phyloP scores from a whole-genome alignment of 2,329 filamentous ascomycete genomes.

The Colletotrichum sp. region DNA sequence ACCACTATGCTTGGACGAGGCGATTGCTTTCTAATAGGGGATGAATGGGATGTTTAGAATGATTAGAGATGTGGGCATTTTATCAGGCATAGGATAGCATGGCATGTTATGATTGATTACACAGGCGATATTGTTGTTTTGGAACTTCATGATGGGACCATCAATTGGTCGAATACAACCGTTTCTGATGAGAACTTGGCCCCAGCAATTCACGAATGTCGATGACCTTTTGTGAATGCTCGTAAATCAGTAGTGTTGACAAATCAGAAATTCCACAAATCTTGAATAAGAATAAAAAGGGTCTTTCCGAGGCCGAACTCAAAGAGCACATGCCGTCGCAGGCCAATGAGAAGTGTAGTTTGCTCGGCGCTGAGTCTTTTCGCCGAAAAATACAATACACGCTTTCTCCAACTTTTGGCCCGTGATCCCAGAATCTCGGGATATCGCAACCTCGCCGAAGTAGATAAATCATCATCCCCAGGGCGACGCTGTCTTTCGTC shows the following conservation, averaged over 20 bases:
- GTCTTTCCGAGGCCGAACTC: conserved; percentile 6
- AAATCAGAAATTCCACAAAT: conserved; percentile 28
- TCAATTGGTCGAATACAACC: not conserved
- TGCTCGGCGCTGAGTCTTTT: not conserved
- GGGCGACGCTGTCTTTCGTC: not conserved
- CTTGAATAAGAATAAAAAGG: conserved; percentile 34
- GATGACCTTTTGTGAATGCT: conserved; percentile 24
- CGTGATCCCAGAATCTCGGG: not conserved
- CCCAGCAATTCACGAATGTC: not conserved
- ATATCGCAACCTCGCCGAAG: not conserved
- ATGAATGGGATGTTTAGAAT: not conserved
- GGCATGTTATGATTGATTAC: not conserved
- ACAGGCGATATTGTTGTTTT: conserved; percentile 5
- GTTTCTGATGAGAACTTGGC: not conserved
- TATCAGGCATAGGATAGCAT: not conserved
- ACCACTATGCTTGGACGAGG: conserved; percentile 19
- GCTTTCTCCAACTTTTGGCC: not conserved
- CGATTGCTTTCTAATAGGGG: conserved; percentile 25
- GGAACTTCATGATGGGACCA: not conserved
- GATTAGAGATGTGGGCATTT: not conserved
- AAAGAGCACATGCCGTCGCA: not conserved
- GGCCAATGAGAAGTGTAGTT: not conserved
- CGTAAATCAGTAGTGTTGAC: not conserved
- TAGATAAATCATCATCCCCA: not conserved
- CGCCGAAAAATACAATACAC: not conserved